These are phyloP conservation scores for Hypoxylon lenormandii DNA, from an alignment of 495 filamentous ascomycete species.

Conservation along the genomic window DNA sequence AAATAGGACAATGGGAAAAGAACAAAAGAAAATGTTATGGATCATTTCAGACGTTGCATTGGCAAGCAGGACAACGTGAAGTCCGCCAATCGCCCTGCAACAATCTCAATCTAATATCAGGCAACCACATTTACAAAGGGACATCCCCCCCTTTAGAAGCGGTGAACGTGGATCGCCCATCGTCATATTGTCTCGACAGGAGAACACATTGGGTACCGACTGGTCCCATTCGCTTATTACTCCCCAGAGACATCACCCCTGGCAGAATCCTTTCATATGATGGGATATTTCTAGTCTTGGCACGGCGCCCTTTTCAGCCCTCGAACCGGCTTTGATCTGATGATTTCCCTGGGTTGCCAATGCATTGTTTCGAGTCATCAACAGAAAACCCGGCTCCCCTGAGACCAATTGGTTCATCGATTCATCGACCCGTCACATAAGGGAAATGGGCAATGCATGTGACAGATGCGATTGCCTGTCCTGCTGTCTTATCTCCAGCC, in stretches of 20 bases:
- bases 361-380: slow-evolving; percentile 11
- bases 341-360: background rate
- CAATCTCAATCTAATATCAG: slow-evolving; percentile 37
- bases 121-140: slow-evolving; percentile 39
- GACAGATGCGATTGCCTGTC: background rate
- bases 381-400: slow-evolving; percentile 3
- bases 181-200: slow-evolving; percentile 25
- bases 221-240: slow-evolving; percentile 27
- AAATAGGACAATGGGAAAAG: slow-evolving; percentile 1
- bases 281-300: slow-evolving; percentile 27
- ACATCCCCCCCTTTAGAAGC: slow-evolving; percentile 39
- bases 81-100: slow-evolving; percentile 35
- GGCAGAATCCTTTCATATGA: slow-evolving; percentile 37
- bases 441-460: slow-evolving; percentile 10
- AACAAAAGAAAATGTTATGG: background rate
- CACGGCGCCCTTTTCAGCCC: slow-evolving; percentile 21
- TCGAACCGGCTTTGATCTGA: slow-evolving; percentile 3
- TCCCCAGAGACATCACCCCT: slow-evolving; percentile 22
- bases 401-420: slow-evolving; percentile 22
- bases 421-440: background rate
- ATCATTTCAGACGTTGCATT: slow-evolving; percentile 7
- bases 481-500: slow-evolving; percentile 5
- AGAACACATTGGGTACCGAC: slow-evolving; percentile 32
- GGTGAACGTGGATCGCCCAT: slow-evolving; percentile 37
- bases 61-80: slow-evolving; percentile 20